Percentiles rank a stretch among this genome's conserved stretches.
Conservation (phyloP, 1,284 basidiomycete genomes). For the Cryptococcus sp. region DNA sequence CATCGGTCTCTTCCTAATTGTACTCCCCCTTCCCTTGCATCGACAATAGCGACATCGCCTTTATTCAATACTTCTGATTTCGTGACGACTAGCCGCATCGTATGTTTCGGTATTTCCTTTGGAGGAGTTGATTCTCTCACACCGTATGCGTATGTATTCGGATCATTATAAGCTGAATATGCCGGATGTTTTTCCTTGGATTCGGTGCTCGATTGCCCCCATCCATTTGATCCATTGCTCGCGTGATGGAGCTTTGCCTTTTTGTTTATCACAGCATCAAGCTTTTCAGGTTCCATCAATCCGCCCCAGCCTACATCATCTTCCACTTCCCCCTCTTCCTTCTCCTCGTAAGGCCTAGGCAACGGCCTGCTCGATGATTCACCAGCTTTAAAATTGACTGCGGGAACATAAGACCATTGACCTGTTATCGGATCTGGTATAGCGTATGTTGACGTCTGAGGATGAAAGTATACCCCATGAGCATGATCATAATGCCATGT, state of each 20-base stretch:
- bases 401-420: slow-evolving; percentile 24
- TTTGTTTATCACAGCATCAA: slow-evolving; percentile 18
- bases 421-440: slow-evolving; percentile 11
- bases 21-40: slow-evolving; percentile 37
- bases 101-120: slow-evolving; percentile 15
- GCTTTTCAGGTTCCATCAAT: slow-evolving; percentile 38
- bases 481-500: slow-evolving; percentile 22
- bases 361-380: slow-evolving; percentile 1
- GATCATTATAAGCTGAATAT: slow-evolving; percentile 5
- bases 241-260: background rate
- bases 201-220: background rate
- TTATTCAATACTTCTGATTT: slow-evolving; percentile 16
- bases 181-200: slow-evolving; percentile 10
- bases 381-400: slow-evolving; percentile 4
- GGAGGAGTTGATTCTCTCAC: background rate
- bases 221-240: background rate
- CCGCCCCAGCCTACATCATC: slow-evolving; percentile 45
- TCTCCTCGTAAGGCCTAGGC: background rate
- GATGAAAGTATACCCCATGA: slow-evolving; percentile 25
- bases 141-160: background rate
- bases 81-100: slow-evolving; percentile 40
- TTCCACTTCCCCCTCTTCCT: slow-evolving; percentile 41
- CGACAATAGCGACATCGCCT: slow-evolving; percentile 36
- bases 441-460: slow-evolving; percentile 21
- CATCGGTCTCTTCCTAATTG: slow-evolving; percentile 41